These are phyloP conservation scores for Cytospora paraplurivora DNA, from an alignment of 2,329 filamentous ascomycete species.

Conservation along the genomic window DNA sequence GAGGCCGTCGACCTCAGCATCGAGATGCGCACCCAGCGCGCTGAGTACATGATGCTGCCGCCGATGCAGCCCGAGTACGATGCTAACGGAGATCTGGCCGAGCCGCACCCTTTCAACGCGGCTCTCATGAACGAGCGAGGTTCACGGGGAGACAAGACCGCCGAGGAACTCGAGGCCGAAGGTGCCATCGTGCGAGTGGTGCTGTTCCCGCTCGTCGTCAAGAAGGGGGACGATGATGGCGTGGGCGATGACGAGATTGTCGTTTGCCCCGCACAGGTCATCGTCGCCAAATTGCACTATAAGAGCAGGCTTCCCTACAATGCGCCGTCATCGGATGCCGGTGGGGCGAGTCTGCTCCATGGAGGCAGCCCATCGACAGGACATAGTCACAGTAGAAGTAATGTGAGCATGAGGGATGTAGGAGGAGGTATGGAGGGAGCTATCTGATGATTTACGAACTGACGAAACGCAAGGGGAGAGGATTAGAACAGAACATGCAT, in stretches of 20 bases:
- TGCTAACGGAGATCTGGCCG: conserved; percentile 83
- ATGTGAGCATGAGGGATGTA: conserved; percentile 41
- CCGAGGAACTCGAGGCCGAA: conserved; percentile 65
- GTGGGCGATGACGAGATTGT: conserved; percentile 92
- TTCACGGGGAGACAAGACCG: conserved; percentile 59
- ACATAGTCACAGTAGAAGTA: conserved; percentile 38
- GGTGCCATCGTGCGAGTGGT: conserved; percentile 84
- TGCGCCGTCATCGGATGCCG: conserved; percentile 55
- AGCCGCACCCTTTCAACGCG: conserved; percentile 89
- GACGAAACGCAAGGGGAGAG: neutral
- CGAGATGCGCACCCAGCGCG: conserved; percentile 95
- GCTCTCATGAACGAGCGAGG: conserved; percentile 87
- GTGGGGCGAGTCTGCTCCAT: conserved; percentile 45
- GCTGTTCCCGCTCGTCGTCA: conserved; percentile 93
- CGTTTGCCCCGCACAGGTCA: conserved; percentile 90
- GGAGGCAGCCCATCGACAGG: conserved; percentile 36
- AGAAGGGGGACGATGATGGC: conserved; percentile 88
- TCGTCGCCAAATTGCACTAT: conserved; percentile 63
- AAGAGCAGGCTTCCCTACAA: conserved; percentile 36
- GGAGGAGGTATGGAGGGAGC: conserved; percentile 40
- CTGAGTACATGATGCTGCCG: conserved; percentile 98
- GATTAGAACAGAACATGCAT: neutral
- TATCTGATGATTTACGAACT: conserved; percentile 32
- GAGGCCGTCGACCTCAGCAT: conserved; percentile 88
- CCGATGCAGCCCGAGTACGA: conserved; percentile 95